Base-by-base conservation (phyloP, 169 alveolate species). In the Plasmodium vinckei region DNA sequence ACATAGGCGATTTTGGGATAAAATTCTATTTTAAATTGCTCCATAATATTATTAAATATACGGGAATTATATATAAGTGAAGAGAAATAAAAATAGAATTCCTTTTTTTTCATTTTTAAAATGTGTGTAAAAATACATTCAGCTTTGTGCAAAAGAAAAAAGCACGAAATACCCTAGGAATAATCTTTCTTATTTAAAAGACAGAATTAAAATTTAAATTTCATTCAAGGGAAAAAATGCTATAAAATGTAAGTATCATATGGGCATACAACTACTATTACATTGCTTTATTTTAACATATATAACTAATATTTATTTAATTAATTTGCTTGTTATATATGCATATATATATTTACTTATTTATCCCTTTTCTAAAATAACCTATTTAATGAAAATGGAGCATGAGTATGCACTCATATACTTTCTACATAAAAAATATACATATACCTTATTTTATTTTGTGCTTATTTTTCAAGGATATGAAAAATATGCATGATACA, bases 51-150 rank as follows among this genome's bases (percentile, higher is more conserved):
- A 42, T 39, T 21, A 71, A 15, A 53, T 71, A 71, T 5, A 9
- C 77, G 13, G 25, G 21, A 1, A 60, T 5, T 39, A 39, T 15
- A 17, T 15, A n/a, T 57, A n/a, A 61, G 0, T 9, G 27, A 19
- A 10, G 61, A 71, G 47, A 71, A 42, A 15, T 12, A n/a, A 71
- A 25, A 42, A 25, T 42, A 49, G 68, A 71, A 21, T 51, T 44
- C 54, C 19, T 53, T 71, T 17, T 23, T 53, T 33, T 33, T 25
- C 19, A 23, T 71, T 53, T 21, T 51, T 49, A 71, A 71, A 71
- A 49, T 25, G 84, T 71, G 84, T 71, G 84, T 71, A 51, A 71
- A 71, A 49, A 53, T 71, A 12, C 33, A 71, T 71, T 71, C 44
- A 9, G 19, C 23, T 15, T 19, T 71, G 19, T 64, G 10, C 9